Evolutionary conservation across 768 basidiomycete species (phyloP), one percentile per base, ranked within the genome.

Genomic region (Mycena leptocephala): DNA sequence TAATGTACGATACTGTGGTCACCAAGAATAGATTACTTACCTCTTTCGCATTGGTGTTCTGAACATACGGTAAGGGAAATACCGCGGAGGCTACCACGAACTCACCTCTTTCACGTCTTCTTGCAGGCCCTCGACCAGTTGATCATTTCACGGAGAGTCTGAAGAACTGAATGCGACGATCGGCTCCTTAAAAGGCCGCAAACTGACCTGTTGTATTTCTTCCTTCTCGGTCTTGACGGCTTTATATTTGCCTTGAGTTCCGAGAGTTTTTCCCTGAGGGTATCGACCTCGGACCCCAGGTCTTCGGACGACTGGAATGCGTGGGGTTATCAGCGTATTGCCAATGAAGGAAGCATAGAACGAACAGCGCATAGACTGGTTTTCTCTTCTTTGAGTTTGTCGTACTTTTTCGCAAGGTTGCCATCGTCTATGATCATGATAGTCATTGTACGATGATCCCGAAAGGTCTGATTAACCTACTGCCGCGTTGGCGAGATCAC

Each of bases 71-170:
- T 53, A 26, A 28, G 6, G 10, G 30, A 18, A n/a, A 33, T 5
- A 10, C 0, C 5, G 16, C 13, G 20, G 22, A 14, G 22, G 7
- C 16, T 18, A 22, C 28, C n/a, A 16, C 7, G 3, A 41, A 46
- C 53, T 64, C 9, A 59, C 71, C 24, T 20, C 53, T 33, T 46
- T n/a, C 2, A 24, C 35, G 0, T 74, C 35, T 6, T 59, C 58
- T n/a, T 67, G 43, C 14, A 51, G 28, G 18, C 20, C 16, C 43
- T 74, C 72, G 7, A 67, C 72, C 20, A 74, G 0, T 51, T 66
- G 6, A 67, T 62, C 65, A 74, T 37, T 5, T 74, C 72, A 0
- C 59, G 65, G 18, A 66, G 43, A 10, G 72, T 74, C 72, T 74
- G 22, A 73, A 48, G 1, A 10, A 16, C 20, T 26, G 7, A 46